Evolutionary conservation across 2,329 filamentous ascomycete genomes (phyloP).

Genomic region (Apiospora kogelbergensis): DNA sequence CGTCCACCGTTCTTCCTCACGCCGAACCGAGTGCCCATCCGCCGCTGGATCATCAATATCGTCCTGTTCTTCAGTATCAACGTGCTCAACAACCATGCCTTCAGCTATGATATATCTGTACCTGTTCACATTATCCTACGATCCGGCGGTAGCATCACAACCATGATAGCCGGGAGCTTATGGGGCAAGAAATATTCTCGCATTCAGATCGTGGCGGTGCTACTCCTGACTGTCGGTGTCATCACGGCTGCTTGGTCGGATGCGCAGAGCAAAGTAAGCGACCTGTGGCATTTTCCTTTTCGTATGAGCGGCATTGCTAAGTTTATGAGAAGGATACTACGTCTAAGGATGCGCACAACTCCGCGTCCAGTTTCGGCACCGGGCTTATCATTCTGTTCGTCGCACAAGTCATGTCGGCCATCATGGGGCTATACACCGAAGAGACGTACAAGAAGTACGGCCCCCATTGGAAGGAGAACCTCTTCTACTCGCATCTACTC

Average conservation of each 20-base stretch:
- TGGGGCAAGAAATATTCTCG: conserved; percentile 83
- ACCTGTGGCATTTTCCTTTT: not conserved
- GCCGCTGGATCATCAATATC: conserved; percentile 86
- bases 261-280: conserved; percentile 71
- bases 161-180: conserved; percentile 85
- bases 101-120: conserved; percentile 94
- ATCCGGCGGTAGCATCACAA: conserved; percentile 93
- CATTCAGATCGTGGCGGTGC: conserved; percentile 78
- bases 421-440: conserved; percentile 95
- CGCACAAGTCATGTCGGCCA: conserved; percentile 85
- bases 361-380: conserved; percentile 50
- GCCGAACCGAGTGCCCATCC: conserved; percentile 77
- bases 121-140: conserved; percentile 95
- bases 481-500: conserved; percentile 86
- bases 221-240: conserved; percentile 82
- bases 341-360: conserved; percentile 23
- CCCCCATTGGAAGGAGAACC: conserved; percentile 89
- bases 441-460: conserved; percentile 84
- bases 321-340: not conserved
- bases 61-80: conserved; percentile 91
- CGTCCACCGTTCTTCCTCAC: conserved; percentile 72
- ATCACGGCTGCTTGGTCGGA: conserved; percentile 89
- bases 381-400: conserved; percentile 82
- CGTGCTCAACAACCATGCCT: conserved; percentile 95
- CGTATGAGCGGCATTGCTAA: not conserved